Evolutionary conservation across 768 basidiomycete species (phyloP).

Genomic region (Trametes maxima): DNA sequence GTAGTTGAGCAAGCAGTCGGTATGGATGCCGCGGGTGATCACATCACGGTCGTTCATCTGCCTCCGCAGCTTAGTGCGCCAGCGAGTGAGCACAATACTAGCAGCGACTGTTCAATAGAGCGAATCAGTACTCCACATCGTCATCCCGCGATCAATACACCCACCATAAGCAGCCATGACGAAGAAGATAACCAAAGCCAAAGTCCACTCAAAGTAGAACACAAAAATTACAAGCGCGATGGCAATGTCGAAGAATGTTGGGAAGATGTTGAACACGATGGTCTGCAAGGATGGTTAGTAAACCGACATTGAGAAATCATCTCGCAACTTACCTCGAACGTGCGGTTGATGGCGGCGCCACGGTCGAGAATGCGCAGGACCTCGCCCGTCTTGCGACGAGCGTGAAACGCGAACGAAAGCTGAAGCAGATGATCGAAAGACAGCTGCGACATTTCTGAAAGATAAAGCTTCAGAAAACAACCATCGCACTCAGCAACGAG

Average conservation of each 20-base stretch:
- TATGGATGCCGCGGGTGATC: conserved; percentile 81
- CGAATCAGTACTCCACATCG: background rate
- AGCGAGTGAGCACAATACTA: conserved; percentile 62
- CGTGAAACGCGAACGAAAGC: conserved; percentile 84
- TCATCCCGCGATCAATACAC: conserved; percentile 25
- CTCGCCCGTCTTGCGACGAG: conserved; percentile 82
- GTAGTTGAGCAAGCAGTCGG: conserved; percentile 79
- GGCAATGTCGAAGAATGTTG: conserved; percentile 79
- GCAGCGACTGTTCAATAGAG: conserved; percentile 43
- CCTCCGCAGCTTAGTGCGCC: conserved; percentile 74
- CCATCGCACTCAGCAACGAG: background rate
- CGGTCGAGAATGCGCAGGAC: conserved; percentile 80
- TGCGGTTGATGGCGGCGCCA: conserved; percentile 84
- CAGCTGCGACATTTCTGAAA: conserved; percentile 78
- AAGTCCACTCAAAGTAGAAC: conserved; percentile 62
- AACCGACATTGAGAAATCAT: background rate
- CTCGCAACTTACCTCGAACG: conserved; percentile 56
- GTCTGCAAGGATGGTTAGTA: conserved; percentile 44
- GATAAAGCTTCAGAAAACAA: background rate
- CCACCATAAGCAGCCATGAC: conserved; percentile 77
- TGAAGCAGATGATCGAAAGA: conserved; percentile 88
- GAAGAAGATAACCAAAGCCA: conserved; percentile 66
- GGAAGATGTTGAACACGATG: conserved; percentile 81
- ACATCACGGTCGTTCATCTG: conserved; percentile 82
- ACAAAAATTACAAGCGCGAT: conserved; percentile 72